Evolutionary conservation across 441 rosid genomes (phyloP).

Genomic region (Populus hybrid): DNA sequence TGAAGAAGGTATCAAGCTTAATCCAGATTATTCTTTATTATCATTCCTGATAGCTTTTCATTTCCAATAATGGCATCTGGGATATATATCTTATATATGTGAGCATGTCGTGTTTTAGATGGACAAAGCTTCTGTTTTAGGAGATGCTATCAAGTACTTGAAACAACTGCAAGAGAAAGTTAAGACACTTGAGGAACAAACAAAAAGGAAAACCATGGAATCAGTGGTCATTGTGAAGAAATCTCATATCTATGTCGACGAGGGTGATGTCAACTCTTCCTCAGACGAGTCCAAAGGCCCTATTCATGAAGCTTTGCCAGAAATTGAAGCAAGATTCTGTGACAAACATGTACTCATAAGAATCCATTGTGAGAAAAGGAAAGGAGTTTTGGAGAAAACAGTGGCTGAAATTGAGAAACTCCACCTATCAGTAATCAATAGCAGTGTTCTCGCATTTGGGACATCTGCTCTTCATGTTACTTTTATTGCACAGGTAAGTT

Average conservation of each 20-base stretch:
- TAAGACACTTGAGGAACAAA: constrained; percentile 59
- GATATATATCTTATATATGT: not conserved
- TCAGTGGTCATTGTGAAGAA: constrained; percentile 63
- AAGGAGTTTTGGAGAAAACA: constrained; percentile 49
- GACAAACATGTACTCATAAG: constrained; percentile 59
- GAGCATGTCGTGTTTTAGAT: constrained; percentile 33
- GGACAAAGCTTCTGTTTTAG: constrained; percentile 91
- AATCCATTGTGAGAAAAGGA: constrained; percentile 66
- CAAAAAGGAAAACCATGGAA: constrained; percentile 51
- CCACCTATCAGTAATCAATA: constrained; percentile 44
- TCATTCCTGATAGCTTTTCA: not conserved
- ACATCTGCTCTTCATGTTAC: constrained; percentile 54
- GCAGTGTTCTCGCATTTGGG: constrained; percentile 65
- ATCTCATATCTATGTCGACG: constrained; percentile 38
- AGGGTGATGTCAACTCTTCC: constrained; percentile 23
- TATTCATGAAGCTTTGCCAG: constrained; percentile 43
- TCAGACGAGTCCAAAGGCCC: constrained; percentile 28
- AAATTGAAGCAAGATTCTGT: constrained; percentile 67
- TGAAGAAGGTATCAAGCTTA: constrained; percentile 64
- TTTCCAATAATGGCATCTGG: not conserved
- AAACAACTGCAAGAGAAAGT: constrained; percentile 74
- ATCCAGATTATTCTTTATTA: not conserved
- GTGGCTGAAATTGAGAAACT: constrained; percentile 57
- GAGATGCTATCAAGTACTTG: constrained; percentile 76
- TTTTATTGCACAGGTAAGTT: constrained; percentile 56